Percentiles rank a stretch among this genome's conserved stretches.
Evolutionary conservation across 1,284 basidiomycete genomes (phyloP).

Genomic region (Cronartium quercuum): DNA sequence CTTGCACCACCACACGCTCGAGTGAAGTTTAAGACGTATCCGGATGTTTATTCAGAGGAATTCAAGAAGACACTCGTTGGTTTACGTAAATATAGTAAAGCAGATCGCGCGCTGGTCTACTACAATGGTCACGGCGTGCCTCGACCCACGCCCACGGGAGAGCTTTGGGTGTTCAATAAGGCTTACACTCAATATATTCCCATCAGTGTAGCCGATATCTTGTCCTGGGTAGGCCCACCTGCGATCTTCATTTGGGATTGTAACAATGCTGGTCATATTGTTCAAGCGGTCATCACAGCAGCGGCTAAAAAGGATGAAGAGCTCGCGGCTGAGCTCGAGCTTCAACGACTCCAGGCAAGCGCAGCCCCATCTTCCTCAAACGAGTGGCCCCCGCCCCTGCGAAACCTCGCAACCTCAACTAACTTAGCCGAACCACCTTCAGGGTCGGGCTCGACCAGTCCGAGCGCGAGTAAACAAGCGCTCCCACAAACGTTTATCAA

Average conservation of each 20-base stretch:
- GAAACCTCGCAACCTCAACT: background rate
- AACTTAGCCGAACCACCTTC: background rate
- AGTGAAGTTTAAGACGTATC: conserved; percentile 34
- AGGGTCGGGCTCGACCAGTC: background rate
- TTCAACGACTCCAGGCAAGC: background rate
- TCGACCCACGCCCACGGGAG: conserved; percentile 34
- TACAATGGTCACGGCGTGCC: conserved; percentile 39
- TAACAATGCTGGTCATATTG: conserved; percentile 38
- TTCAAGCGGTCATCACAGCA: conserved; percentile 11
- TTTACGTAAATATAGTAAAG: conserved; percentile 30
- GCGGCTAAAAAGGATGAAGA: conserved; percentile 20
- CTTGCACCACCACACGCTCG: conserved; percentile 33
- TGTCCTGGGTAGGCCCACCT: conserved; percentile 31
- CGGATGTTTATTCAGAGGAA: conserved; percentile 33
- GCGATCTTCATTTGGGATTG: conserved; percentile 39
- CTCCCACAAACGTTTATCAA: background rate
- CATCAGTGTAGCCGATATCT: conserved; percentile 29
- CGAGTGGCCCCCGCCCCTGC: background rate
- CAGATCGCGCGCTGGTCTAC: conserved; percentile 30
- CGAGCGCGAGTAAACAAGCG: background rate
- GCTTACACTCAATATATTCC: conserved; percentile 38
- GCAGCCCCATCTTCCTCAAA: background rate
- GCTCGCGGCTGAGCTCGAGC: background rate
- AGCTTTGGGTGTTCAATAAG: conserved; percentile 39
- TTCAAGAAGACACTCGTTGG: conserved; percentile 34